phyloP scores from a whole-genome alignment of 2,329 filamentous ascomycete species.

The Xylaria sp. region DNA sequence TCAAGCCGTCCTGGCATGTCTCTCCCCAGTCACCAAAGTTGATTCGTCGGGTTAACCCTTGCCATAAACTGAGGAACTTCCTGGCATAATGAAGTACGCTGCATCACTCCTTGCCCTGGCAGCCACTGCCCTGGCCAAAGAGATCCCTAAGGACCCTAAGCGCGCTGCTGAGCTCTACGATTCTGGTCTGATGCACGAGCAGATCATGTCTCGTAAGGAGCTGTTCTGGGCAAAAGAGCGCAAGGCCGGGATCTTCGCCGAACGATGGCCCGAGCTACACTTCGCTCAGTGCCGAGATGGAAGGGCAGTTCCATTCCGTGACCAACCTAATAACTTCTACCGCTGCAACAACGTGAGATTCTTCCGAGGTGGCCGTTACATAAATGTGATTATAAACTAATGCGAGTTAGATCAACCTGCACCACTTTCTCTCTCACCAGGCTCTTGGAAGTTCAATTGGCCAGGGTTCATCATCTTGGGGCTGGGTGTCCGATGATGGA shows the following conservation, averaged over 20 bases:
- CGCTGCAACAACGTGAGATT: not conserved
- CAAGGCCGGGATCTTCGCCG: not conserved
- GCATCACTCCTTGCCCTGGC: not conserved
- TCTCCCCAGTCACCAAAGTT: not conserved
- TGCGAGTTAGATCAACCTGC: not conserved
- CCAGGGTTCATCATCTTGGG: not conserved
- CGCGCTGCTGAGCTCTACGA: not conserved
- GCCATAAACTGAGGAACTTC: not conserved
- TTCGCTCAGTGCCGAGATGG: not conserved
- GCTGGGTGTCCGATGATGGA: not conserved
- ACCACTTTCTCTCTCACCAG: not conserved
- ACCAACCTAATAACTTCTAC: not conserved
- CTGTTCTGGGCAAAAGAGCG: not conserved
- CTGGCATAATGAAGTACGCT: not conserved
- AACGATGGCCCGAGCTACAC: not conserved
- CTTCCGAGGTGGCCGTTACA: not conserved
- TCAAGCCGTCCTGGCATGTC: no score
- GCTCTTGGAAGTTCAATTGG: not conserved
- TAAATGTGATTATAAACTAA: not conserved
- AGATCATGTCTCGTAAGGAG: conserved; percentile 2
- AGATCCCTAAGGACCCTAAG: not conserved
- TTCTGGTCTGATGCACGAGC: not conserved
- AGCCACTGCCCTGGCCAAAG: not conserved
- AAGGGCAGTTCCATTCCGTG: not conserved
- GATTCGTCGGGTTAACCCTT: not conserved